Evolutionary conservation across 805 yeast species (phyloP).

Genomic region (Spathaspora gorwiae): DNA sequence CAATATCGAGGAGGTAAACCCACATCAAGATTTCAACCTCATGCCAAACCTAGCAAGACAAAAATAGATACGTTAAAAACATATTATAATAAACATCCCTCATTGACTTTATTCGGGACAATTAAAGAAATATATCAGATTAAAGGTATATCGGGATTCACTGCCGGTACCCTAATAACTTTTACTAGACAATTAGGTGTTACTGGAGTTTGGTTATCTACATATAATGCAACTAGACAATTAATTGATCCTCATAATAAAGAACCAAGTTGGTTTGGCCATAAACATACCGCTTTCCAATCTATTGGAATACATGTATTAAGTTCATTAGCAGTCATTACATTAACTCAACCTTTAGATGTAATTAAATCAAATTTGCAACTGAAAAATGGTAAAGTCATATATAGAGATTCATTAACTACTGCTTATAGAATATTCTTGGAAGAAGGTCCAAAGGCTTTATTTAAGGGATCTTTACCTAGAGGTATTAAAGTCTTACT

Average conservation of each 20-base stretch:
- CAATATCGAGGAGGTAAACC: slow-evolving; percentile 21
- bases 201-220: slow-evolving; percentile 78
- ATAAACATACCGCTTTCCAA: slow-evolving; percentile 35
- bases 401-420: slow-evolving; percentile 59
- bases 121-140: slow-evolving; percentile 62
- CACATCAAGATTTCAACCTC: slow-evolving; percentile 19
- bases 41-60: slow-evolving; percentile 1
- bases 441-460: slow-evolving; percentile 26
- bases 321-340: slow-evolving; percentile 70
- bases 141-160: slow-evolving; percentile 73
- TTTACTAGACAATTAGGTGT: slow-evolving; percentile 72
- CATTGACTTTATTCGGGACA: slow-evolving; percentile 48
- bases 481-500: slow-evolving; percentile 36
- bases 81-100: slow-evolving; percentile 49
- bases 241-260: slow-evolving; percentile 49
- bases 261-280: slow-evolving; percentile 39
- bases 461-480: slow-evolving; percentile 36
- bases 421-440: slow-evolving; percentile 31
- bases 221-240: slow-evolving; percentile 76
- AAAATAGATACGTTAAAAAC: slow-evolving; percentile 18
- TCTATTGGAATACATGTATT: slow-evolving; percentile 51
- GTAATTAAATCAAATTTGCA: slow-evolving; percentile 85
- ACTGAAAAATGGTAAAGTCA: slow-evolving; percentile 56
- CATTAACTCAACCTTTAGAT: slow-evolving; percentile 83
- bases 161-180: slow-evolving; percentile 83